These are phyloP conservation scores for Xylaria intraflava DNA, from an alignment of 495 filamentous ascomycete genomes.

Conservation along the genomic window DNA sequence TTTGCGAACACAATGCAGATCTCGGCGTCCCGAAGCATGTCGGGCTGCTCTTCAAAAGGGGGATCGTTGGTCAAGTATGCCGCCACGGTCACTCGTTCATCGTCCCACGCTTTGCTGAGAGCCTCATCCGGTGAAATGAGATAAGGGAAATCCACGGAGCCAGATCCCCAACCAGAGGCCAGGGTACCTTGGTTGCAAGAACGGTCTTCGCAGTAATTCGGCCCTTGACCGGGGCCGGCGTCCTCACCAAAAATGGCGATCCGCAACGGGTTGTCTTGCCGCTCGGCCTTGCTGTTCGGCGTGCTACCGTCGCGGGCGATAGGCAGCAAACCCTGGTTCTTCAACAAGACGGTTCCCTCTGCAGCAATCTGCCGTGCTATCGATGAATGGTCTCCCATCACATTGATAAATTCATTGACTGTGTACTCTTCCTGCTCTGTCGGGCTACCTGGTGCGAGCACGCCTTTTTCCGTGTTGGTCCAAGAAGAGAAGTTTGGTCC, in stretches of 20 bases:
- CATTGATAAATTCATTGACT: conserved; percentile 75
- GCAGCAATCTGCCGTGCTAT: conserved; percentile 68
- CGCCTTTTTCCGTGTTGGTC: conserved; percentile 64
- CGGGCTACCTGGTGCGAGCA: conserved; percentile 57
- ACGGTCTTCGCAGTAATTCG: conserved; percentile 71
- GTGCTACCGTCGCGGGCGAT: conserved; percentile 49
- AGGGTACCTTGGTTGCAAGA: conserved; percentile 80
- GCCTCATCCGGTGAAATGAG: conserved; percentile 65
- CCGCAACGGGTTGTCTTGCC: conserved; percentile 39
- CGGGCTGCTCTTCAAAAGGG: conserved; percentile 21
- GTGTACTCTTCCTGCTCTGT: conserved; percentile 46
- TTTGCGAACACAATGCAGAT: conserved; percentile 64
- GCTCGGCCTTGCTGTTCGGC: conserved; percentile 25
- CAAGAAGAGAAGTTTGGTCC: conserved; percentile 90
- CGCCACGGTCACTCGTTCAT: conserved; percentile 53
- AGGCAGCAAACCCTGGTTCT: conserved; percentile 64
- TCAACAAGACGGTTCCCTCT: conserved; percentile 81
- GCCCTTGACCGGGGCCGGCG: conserved; percentile 60
- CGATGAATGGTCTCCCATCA: conserved; percentile 60
- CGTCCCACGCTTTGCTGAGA: conserved; percentile 44
- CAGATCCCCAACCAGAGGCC: conserved; percentile 83
- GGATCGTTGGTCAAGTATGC: conserved; percentile 55
- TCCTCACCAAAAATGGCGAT: conserved; percentile 85
- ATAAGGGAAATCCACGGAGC: conserved; percentile 81
- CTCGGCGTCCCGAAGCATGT: conserved; percentile 49